A percentile compares a stretch with the other conserved stretches of the same genome.
Evolutionary conservation across 1,284 basidiomycete species (phyloP).

Genomic region (Spongispora temasekensis): DNA sequence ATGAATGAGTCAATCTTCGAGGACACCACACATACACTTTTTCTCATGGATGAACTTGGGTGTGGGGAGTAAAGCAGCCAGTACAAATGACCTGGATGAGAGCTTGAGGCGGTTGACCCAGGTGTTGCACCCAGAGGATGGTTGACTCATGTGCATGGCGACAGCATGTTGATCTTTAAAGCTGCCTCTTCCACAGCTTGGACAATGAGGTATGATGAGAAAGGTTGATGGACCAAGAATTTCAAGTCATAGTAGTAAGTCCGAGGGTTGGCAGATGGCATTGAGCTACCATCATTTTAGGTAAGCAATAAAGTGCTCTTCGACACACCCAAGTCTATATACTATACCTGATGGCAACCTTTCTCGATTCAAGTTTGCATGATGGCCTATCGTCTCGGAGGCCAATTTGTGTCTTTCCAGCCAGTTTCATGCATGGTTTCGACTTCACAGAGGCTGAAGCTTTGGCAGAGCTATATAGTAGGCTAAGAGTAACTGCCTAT

Average conservation of each 20-base stretch:
- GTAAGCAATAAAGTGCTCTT: no score
- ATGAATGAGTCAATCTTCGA: neutral
- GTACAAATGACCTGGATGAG: neutral
- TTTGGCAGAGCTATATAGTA: neutral
- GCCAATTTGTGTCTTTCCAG: neutral
- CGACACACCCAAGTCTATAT: no score
- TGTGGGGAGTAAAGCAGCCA: neutral
- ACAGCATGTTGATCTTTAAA: neutral
- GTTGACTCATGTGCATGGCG: conserved; percentile 3
- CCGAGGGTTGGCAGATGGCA: no score
- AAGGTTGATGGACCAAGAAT: no score
- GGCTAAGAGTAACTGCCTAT: neutral
- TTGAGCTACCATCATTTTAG: no score
- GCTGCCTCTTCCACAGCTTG: neutral
- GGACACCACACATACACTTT: neutral
- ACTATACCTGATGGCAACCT: neutral
- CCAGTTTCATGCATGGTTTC: neutral
- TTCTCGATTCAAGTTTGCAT: neutral
- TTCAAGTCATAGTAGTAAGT: no score
- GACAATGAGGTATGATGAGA: neutral
- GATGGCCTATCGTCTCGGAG: neutral
- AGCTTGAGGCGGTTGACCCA: neutral
- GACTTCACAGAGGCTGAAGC: neutral
- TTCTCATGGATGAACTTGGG: neutral
- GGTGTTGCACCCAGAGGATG: neutral